A percentile compares a stretch with the other conserved stretches of the same genome.
phyloP scores from a whole-genome alignment of 2,329 filamentous ascomycete species.

The Tolypocladium endophyticum region DNA sequence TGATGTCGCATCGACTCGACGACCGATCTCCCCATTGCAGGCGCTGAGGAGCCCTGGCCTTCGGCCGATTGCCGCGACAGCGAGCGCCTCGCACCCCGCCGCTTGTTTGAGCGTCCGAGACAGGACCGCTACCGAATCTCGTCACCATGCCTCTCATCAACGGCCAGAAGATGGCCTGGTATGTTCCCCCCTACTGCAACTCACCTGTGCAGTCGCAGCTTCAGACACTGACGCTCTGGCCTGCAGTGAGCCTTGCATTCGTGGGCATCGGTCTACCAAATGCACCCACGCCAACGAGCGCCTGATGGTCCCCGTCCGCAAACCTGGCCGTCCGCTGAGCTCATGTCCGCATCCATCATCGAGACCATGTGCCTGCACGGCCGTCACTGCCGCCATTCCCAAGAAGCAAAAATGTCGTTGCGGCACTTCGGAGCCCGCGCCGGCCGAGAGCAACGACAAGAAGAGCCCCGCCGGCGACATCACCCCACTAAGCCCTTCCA shows the following conservation, averaged over 20 bases:
- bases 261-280: constrained; percentile 66
- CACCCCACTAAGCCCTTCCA: constrained; percentile 20
- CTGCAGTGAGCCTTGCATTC: constrained; percentile 60
- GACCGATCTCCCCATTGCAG: not conserved
- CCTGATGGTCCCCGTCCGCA: constrained; percentile 59
- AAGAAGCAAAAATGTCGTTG: constrained; percentile 47
- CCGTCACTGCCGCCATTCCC: constrained; percentile 55
- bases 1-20: not conserved
- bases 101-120: not conserved
- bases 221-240: not conserved
- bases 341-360: constrained; percentile 56
- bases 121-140: not conserved
- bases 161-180: constrained; percentile 66
- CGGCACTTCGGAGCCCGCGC: constrained; percentile 20
- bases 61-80: not conserved
- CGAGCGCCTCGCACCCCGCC: not conserved
- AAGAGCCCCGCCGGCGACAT: constrained; percentile 11
- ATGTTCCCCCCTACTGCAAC: constrained; percentile 21
- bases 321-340: constrained; percentile 60
- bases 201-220: not conserved
- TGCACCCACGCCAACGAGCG: constrained; percentile 59
- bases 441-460: constrained; percentile 11
- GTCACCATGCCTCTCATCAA: constrained; percentile 54
- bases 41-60: not conserved
- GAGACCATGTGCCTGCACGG: constrained; percentile 49